A percentile compares a stretch with the other conserved stretches of the same genome.
These are phyloP conservation scores for Debaryomyces subglobosus DNA, from an alignment of 1,139 yeast genomes.

Conservation along the genomic window DNA sequence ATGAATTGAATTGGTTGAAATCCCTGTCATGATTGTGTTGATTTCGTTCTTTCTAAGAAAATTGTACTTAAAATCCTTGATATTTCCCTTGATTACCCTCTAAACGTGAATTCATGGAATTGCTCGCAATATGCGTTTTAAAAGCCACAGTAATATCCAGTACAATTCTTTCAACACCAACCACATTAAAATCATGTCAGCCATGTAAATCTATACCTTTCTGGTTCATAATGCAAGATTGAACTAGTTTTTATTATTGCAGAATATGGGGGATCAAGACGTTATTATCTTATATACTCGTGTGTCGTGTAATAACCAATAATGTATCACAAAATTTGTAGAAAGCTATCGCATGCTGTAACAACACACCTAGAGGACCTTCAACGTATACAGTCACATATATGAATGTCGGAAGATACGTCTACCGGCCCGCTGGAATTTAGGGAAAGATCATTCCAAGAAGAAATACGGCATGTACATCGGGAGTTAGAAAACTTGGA, in stretches of 20 bases:
- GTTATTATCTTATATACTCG: too few species aligned
- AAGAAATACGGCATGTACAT: background rate
- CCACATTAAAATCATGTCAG: background rate
- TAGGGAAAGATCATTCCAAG: background rate
- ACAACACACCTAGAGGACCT: too few species aligned
- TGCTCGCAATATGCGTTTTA: background rate
- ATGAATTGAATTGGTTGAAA: constrained; percentile 62
- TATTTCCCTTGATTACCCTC: background rate
- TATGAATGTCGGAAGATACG: background rate
- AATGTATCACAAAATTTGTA: too few species aligned
- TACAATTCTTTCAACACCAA: background rate
- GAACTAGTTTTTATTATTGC: too few species aligned
- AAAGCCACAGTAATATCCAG: background rate
- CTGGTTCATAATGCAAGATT: too few species aligned
- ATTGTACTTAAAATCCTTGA: background rate
- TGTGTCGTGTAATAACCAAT: too few species aligned
- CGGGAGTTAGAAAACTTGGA: constrained; percentile 14
- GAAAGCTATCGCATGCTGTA: too few species aligned
- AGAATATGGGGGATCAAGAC: too few species aligned
- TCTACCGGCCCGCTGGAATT: background rate
- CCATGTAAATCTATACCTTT: too few species aligned
- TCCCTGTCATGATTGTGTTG: constrained; percentile 22
- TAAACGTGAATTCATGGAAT: background rate
- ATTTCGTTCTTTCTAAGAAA: too few species aligned
- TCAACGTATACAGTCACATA: too few species aligned